A percentile compares a stretch with the other conserved stretches of the same genome.
Conservation (phyloP, 805 yeast species). For the Saturnispora quitensis region DNA sequence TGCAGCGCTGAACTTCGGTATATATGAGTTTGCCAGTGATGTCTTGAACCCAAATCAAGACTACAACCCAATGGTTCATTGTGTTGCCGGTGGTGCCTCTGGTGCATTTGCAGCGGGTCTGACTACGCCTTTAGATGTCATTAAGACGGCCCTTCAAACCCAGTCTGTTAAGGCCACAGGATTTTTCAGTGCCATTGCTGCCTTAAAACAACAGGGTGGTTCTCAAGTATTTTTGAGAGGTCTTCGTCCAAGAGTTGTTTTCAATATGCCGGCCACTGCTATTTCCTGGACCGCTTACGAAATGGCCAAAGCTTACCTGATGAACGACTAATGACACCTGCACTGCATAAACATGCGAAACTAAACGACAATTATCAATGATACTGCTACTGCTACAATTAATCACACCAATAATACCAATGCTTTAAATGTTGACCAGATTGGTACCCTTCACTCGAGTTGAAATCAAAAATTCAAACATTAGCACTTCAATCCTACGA, state of each 20-base stretch:
- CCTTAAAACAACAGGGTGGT: constrained; percentile 55
- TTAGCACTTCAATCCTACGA: not conserved
- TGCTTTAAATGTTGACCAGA: not conserved
- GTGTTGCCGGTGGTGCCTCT: constrained; percentile 86
- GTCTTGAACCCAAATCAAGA: constrained; percentile 65
- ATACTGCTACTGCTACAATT: not conserved
- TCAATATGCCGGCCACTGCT: constrained; percentile 93
- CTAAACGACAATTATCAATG: not conserved
- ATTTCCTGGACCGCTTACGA: constrained; percentile 97
- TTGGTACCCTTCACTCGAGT: not conserved
- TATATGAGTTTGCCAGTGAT: constrained; percentile 78
- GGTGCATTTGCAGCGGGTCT: constrained; percentile 94
- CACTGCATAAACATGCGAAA: not conserved
- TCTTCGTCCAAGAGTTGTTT: constrained; percentile 79
- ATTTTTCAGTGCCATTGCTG: constrained; percentile 59
- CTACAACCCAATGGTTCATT: constrained; percentile 87
- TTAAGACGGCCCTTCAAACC: constrained; percentile 86
- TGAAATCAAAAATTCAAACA: not conserved
- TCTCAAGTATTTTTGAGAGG: constrained; percentile 71
- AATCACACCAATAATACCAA: not conserved
- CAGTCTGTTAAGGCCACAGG: constrained; percentile 60
- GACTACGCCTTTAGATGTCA: constrained; percentile 90
- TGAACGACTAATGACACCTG: not conserved
- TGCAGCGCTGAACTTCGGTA: constrained; percentile 88
- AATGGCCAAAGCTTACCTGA: constrained; percentile 70